phyloP scores from a whole-genome alignment of 441 rosid species.

The Viola pubescens region DNA sequence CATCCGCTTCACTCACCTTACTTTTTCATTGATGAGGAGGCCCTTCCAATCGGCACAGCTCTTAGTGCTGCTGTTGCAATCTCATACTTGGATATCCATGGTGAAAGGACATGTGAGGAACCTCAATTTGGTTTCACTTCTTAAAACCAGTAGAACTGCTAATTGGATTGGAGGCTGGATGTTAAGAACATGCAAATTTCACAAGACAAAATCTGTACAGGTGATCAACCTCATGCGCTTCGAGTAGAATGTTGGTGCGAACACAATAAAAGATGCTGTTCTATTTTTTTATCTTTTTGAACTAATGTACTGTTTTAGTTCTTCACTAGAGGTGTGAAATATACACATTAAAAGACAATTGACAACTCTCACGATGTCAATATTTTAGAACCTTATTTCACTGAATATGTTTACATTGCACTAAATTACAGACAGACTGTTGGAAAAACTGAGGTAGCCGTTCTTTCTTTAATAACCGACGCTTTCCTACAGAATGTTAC shows the following conservation, averaged over 20 bases:
- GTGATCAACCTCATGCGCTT: neutral
- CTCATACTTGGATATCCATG: slow-evolving; percentile 34
- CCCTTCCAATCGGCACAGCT: slow-evolving; percentile 44
- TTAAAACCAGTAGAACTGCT: neutral
- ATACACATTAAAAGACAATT: neutral
- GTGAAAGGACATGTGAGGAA: slow-evolving; percentile 13
- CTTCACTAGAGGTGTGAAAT: neutral
- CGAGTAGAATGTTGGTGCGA: too few relatives aligned
- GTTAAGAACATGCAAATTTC: neutral
- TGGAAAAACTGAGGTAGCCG: neutral
- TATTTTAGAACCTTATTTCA: neutral
- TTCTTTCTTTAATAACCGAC: too few relatives aligned
- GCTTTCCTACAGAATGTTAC: too few relatives aligned
- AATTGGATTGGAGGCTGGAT: too few relatives aligned
- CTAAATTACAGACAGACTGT: neutral
- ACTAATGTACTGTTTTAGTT: neutral
- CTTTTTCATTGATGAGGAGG: slow-evolving; percentile 40
- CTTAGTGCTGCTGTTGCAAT: slow-evolving; percentile 40
- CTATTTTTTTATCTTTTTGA: neutral
- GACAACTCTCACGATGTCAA: neutral
- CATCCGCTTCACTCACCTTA: slow-evolving; percentile 38
- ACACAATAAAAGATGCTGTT: too few relatives aligned
- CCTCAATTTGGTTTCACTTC: neutral
- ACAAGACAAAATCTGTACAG: neutral
- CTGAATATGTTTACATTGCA: neutral